Conservation (phyloP, 441 rosid genomes). For the Corymbia citriodora region DNA sequence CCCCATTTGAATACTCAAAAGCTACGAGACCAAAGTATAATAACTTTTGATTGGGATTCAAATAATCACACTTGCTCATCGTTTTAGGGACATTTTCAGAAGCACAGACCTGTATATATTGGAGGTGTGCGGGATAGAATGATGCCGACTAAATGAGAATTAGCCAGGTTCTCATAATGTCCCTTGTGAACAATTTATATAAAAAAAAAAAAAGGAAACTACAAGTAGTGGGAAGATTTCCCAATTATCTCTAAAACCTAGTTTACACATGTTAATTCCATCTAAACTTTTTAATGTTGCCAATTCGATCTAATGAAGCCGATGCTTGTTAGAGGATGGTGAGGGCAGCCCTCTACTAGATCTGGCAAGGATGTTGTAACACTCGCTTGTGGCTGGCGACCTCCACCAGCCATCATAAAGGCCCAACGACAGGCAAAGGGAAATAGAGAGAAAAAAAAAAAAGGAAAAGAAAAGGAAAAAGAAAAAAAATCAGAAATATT, state of each 20-base stretch:
- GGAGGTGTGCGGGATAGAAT: accelerated
- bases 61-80: not conserved
- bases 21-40: not conserved
- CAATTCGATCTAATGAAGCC: accelerated
- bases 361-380: accelerated
- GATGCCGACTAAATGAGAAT: accelerated
- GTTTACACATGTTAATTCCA: not conserved
- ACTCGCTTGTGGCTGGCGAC: constrained; percentile 20
- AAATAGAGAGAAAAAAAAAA: no score
- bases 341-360: not conserved
- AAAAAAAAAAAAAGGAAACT: not conserved
- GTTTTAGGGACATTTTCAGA: not conserved
- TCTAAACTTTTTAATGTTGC: not conserved
- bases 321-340: accelerated
- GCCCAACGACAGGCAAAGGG: no score
- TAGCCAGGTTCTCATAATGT: not conserved
- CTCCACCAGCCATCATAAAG: constrained; percentile 7
- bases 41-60: not conserved
- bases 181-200: not conserved
- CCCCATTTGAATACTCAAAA: not conserved
- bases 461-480: no score
- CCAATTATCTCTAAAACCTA: not conserved
- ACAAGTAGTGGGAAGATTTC: not conserved
- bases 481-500: no score
- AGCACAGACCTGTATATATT: not conserved